Percentiles rank a stretch among this genome's conserved stretches.
Conservation (phyloP, 805 yeast genomes). For the Yamadazyma ubonensis region DNA sequence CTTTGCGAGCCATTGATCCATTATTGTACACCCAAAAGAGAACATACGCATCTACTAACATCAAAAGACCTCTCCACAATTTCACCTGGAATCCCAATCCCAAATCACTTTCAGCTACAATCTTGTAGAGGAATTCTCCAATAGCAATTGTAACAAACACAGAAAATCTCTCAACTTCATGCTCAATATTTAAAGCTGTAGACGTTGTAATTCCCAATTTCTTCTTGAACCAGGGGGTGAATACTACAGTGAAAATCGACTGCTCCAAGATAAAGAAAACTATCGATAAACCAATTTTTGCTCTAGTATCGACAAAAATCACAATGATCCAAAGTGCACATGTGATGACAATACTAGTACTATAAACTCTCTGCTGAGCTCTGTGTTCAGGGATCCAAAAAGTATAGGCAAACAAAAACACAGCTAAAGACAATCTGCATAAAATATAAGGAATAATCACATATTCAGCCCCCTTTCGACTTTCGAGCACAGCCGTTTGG, state of each 20-base stretch:
- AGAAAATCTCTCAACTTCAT: conserved; percentile 60
- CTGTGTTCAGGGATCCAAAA: conserved; percentile 49
- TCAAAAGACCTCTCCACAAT: conserved; percentile 49
- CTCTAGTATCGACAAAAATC: conserved; percentile 46
- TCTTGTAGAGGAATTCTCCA: conserved; percentile 59
- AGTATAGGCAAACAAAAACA: conserved; percentile 39
- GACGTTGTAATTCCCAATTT: conserved; percentile 44
- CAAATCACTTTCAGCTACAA: conserved; percentile 50
- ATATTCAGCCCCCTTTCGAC: conserved; percentile 36
- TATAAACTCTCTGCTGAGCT: conserved; percentile 47
- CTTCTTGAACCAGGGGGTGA: conserved; percentile 49
- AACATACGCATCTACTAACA: conserved; percentile 47
- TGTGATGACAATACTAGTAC: conserved; percentile 29
- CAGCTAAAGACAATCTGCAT: conserved; percentile 42
- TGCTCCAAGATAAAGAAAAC: conserved; percentile 44
- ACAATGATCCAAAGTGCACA: conserved; percentile 51
- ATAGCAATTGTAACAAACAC: conserved; percentile 63
- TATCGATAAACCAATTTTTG: conserved; percentile 46
- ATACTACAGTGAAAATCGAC: conserved; percentile 31
- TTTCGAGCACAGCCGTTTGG: conserved; percentile 34
- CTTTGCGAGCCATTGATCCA: conserved; percentile 49
- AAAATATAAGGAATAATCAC: conserved; percentile 50
- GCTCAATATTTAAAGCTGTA: conserved; percentile 65
- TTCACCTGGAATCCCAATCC: conserved; percentile 45
- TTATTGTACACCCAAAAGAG: conserved; percentile 55